These are phyloP conservation scores for Aspergillus sclerotioniger DNA, from an alignment of 495 filamentous ascomycete species.

Conservation along the genomic window DNA sequence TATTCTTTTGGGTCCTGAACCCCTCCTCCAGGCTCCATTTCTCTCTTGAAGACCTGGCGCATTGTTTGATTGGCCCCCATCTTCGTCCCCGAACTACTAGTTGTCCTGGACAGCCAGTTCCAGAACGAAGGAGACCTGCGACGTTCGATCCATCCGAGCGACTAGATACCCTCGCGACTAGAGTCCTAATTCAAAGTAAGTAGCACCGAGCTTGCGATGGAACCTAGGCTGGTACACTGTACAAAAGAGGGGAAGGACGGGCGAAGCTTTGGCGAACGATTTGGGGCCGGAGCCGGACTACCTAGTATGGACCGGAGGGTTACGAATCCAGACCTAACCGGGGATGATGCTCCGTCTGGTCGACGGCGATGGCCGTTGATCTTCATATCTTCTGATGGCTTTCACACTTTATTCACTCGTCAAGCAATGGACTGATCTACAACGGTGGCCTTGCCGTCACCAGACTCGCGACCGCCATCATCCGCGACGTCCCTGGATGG, in stretches of 20 bases:
- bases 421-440: not conserved
- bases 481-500: not conserved
- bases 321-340: not conserved
- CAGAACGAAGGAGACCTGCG: not conserved
- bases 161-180: no score
- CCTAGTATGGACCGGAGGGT: not conserved
- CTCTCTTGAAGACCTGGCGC: not conserved
- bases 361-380: not conserved
- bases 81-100: not conserved
- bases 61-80: not conserved
- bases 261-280: conserved; percentile 19
- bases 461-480: not conserved
- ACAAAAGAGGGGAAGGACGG: conserved; percentile 11
- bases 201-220: not conserved
- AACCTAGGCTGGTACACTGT: not conserved
- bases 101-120: not conserved
- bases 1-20: not conserved
- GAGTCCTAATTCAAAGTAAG: not conserved
- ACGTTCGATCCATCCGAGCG: not conserved
- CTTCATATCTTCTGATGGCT: not conserved
- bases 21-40: no score
- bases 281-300: conserved; percentile 11
- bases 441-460: not conserved
- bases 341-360: not conserved
- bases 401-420: not conserved